Evolutionary conservation across 2,329 filamentous ascomycete species (phyloP), one percentile per base, ranked within the genome.

Genomic region (Capronia coronata): DNA sequence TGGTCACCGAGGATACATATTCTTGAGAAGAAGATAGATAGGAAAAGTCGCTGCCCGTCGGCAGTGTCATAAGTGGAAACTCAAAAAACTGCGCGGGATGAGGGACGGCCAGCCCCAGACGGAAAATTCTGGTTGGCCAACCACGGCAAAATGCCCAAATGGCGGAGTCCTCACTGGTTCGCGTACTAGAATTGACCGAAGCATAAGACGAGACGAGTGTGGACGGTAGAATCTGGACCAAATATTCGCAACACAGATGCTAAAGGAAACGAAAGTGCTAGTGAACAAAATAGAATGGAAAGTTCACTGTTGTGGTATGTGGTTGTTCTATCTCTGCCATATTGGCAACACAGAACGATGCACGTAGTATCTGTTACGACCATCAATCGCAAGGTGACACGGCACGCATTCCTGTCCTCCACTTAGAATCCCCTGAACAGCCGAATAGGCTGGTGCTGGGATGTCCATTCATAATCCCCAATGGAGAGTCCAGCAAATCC

Each of bases 1-100:
- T 40, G 39, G 48, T 53, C 50, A 60, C 45, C 49, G 58, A 56
- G 38, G 50, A 50, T 27, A 43, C 50, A 56, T 56, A 48, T 14
- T 55, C 54, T 16, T 40, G 39, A 45, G 46, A 51, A 50, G 48
- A 43, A 47, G 49, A 42, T 22, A 46, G 32, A 46, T 19, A 43
- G 25, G 43, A 41, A 39, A 46, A 41, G 27, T 42, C 43, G 37
- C 46, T 42, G 37, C 45, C 34, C 38, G n/a, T 41, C 37, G 29
- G 38, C 18, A 51, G 47, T 18, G 47, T 50, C 51, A 54, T 52
- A 35, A 38, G 39, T 37, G 30, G 30, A n/a, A 27, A 46, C 19
- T 22, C 39, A 39, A 44, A 43, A 49, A 53, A 45, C n/a, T 41
- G 27, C 27, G 29, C 38, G 44, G 38, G 30, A 46, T 19, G 18